Base-by-base conservation (phyloP, 1,284 basidiomycete genomes). In the Naganishia sp. region DNA sequence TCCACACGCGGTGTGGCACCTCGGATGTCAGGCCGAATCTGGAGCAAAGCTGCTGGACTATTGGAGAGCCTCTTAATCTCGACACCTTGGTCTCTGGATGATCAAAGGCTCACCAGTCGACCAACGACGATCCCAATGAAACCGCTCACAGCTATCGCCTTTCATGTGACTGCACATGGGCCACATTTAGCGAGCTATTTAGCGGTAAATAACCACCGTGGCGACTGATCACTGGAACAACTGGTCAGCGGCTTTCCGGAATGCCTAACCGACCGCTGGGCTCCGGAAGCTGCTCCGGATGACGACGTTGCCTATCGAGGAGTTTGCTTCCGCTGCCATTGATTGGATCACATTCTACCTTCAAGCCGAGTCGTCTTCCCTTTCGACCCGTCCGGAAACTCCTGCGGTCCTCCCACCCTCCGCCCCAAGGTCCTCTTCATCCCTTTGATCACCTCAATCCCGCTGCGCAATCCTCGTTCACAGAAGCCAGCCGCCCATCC, bases 321-420 rank as follows among this genome's bases (percentile, higher is more conserved):
- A 15, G 18, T 18, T 21, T 54, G 32, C 32, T 21, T 41, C 32
- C 52, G 32, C 52, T 2, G 6, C 32, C 13, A 41, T 15, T 41
- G 52, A 54, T 54, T 54, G 52, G 52, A 54, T 54, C 52, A 15
- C 35, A 54, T 54, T 54, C 52, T 54, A 35, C 52, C 18, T 49
- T 23, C 6, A 21, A 49, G n/a, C 17, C 18, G 21, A 21, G 18
- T 49, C 47, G 47, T 25, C 45, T n/a, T 46, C 21, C 47, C 6
- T 25, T 13, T 39, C 28, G 28, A 3, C n/a, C n/a, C n/a, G 2
- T 28, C 5, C 28, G 35, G 18, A n/a, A 21, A 3, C 11, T 21
- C 18, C 21, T 41, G 10, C 13, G 10, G 13, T 21, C 49, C 13
- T 50, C 25, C 13, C 6, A 10, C 15, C 23, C 25, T 23, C 11